Evolutionary conservation across 805 yeast genomes (phyloP), one percentile per base, ranked within the genome.

Genomic region (Candida alai): DNA sequence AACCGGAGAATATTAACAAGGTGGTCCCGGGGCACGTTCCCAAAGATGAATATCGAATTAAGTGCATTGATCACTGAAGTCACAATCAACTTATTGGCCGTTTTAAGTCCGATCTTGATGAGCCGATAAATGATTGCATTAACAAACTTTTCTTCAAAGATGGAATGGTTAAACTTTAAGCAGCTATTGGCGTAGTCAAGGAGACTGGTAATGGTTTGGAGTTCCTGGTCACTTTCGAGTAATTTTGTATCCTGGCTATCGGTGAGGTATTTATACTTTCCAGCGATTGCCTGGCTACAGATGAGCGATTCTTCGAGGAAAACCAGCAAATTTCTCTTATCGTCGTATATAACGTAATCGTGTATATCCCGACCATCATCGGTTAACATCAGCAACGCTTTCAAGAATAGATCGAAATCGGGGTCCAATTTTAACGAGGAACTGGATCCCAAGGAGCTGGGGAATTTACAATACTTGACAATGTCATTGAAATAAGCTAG

Each of bases 401-500:
- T 42, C 19, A 81, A 49, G 32, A 77, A 74, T 13, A 69, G 45
- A 28, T 68, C 74, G 41, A 75, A 68, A 41, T 78, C 80, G 2
- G 70, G 69, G 35, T 76, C 76, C n/a, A 29, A 10, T 3, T 14
- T 17, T 8, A 24, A 18, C 15, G 14, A 3, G 14, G 13, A 20
- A 14, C 21, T 21, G 4, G 13, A n/a, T 6, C 8, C 27, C 18
- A 13, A 24, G n/a, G 11, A 15, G 11, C 68, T 43, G 11, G 48
- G 38, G 41, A 44, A 23, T 16, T 48, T 47, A 39, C 80, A 70
- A 39, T 55, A 68, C 3, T 49, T 44, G 21, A 74, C 54, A 1
- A 84, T 72, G 31, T 80, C 83, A 36, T 72, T 64, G 53, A 79
- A 86, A 54, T 78, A 83, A 34, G 71, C 62, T 32, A 78, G 48